A percentile compares a stretch with the other conserved stretches of the same genome.
Evolutionary conservation across 441 rosid genomes (phyloP).

Genomic region (Heliophila coronopifolia): DNA sequence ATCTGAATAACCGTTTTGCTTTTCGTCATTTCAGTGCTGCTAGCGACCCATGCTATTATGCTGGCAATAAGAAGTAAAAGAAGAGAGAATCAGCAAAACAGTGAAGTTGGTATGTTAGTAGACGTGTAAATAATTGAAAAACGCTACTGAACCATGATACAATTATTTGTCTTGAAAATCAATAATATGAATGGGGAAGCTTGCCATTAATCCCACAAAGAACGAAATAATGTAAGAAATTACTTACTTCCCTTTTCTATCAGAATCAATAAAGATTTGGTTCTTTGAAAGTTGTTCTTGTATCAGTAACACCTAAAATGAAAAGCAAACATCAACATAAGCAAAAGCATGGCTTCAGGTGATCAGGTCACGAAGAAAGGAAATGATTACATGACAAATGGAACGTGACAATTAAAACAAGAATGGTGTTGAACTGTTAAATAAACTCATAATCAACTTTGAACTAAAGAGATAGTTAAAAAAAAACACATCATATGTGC

Average conservation of each 20-base stretch:
- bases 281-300: conserved; percentile 97
- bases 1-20: conserved; percentile 85
- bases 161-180: not conserved
- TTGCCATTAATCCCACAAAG: not conserved
- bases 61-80: conserved; percentile 35
- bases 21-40: conserved; percentile 78
- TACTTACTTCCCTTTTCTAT: conserved; percentile 95
- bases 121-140: conserved; percentile 4
- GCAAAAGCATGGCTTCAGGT: not conserved
- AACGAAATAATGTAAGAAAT: conserved; percentile 16
- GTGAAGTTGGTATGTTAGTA: not conserved
- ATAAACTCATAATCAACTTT: conserved; percentile 1
- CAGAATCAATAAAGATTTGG: conserved; percentile 84
- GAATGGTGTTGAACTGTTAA: not conserved
- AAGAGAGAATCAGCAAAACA: conserved; percentile 15
- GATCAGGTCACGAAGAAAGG: conserved; percentile 3
- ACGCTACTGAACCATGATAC: not conserved
- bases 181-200: not conserved
- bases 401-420: not conserved
- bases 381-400: conserved; percentile 3
- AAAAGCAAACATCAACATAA: conserved; percentile 18
- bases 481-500: conserved; percentile 7
- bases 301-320: conserved; percentile 74
- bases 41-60: conserved; percentile 86
- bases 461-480: conserved; percentile 1